Evolutionary conservation across 2,329 filamentous ascomycete species (phyloP).

Genomic region (Coniochaeta hoffmannii): DNA sequence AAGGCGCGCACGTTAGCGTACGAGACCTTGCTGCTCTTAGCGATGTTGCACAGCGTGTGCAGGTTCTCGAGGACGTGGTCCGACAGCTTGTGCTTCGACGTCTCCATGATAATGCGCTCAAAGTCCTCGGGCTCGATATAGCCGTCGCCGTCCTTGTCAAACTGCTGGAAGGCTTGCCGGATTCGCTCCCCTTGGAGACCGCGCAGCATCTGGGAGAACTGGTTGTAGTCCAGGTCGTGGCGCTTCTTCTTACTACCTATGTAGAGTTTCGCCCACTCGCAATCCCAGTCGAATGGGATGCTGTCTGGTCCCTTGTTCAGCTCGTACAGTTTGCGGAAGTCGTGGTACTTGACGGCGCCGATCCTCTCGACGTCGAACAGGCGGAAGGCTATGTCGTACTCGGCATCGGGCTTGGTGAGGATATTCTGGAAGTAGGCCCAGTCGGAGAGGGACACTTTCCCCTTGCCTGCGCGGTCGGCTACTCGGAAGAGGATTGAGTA

Average conservation of each 20-base stretch:
- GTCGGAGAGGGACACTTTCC: slow-evolving; percentile 72
- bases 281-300: slow-evolving; percentile 95
- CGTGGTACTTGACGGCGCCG: slow-evolving; percentile 81
- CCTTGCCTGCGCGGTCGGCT: slow-evolving; percentile 70
- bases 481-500: slow-evolving; percentile 90
- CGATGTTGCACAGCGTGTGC: slow-evolving; percentile 90
- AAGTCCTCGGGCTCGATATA: slow-evolving; percentile 96
- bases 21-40: slow-evolving; percentile 83
- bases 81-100: slow-evolving; percentile 89
- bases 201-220: slow-evolving; percentile 97
- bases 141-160: slow-evolving; percentile 86
- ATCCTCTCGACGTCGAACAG: slow-evolving; percentile 84
- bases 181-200: slow-evolving; percentile 94
- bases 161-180: slow-evolving; percentile 85
- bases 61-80: slow-evolving; percentile 91
- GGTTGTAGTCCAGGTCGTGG: slow-evolving; percentile 87
- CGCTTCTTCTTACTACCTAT: slow-evolving; percentile 81
- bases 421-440: slow-evolving; percentile 94
- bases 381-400: slow-evolving; percentile 98
- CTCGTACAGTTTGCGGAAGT: slow-evolving; percentile 79
- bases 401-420: slow-evolving; percentile 86
- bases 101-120: slow-evolving; percentile 92
- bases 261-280: slow-evolving; percentile 93
- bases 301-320: slow-evolving; percentile 77
- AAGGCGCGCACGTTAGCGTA: slow-evolving; percentile 97